These are phyloP conservation scores for Hypoxylon lenormandii DNA, from an alignment of 495 filamentous ascomycete genomes.

Conservation along the genomic window DNA sequence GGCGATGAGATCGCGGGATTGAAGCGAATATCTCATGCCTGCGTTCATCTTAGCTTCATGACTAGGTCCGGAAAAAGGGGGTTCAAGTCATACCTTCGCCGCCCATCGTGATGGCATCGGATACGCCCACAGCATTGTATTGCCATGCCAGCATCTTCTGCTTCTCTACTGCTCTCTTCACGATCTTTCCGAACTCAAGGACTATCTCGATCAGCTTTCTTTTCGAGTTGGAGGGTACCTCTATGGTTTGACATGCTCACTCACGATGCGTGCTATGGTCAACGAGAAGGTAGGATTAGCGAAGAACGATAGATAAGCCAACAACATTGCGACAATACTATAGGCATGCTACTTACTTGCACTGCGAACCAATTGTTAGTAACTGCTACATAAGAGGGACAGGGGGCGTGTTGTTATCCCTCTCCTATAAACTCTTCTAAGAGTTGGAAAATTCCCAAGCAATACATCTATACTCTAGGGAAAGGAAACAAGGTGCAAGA, in stretches of 20 bases:
- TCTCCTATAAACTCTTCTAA: background rate
- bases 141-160: slow-evolving; percentile 91
- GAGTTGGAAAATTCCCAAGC: background rate
- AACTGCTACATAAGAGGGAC: background rate
- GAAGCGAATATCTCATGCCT: slow-evolving; percentile 98
- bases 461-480: background rate
- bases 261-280: slow-evolving; percentile 61
- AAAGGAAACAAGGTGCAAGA: slow-evolving; percentile 19
- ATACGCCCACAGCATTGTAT: slow-evolving; percentile 95
- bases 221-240: background rate
- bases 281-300: slow-evolving; percentile 16
- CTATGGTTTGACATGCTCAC: slow-evolving; percentile 29
- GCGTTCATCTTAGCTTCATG: slow-evolving; percentile 32
- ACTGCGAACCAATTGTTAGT: slow-evolving; percentile 38
- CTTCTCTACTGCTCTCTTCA: slow-evolving; percentile 83
- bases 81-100: slow-evolving; percentile 74
- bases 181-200: slow-evolving; percentile 87
- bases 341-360: slow-evolving; percentile 60
- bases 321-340: slow-evolving; percentile 12
- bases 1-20: slow-evolving; percentile 93
- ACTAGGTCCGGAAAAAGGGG: background rate
- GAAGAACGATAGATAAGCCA: slow-evolving; percentile 1
- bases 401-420: background rate
- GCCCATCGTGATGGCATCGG: slow-evolving; percentile 95
- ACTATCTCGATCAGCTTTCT: slow-evolving; percentile 62